Evolutionary conservation across 2,329 filamentous ascomycete species (phyloP).

Genomic region (Knufia petricola): DNA sequence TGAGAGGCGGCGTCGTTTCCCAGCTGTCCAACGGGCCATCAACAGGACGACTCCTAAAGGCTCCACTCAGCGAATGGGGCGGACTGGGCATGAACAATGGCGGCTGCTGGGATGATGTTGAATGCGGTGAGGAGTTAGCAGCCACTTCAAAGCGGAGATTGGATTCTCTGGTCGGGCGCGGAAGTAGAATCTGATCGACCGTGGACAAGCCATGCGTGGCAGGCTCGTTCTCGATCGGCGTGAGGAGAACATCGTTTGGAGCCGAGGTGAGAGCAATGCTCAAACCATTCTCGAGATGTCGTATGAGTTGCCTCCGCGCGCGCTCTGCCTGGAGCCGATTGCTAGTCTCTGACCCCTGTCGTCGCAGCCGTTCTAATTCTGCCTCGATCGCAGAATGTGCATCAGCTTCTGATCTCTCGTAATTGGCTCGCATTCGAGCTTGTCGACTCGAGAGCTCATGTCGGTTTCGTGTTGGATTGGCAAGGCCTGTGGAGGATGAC

Average conservation of each 20-base stretch:
- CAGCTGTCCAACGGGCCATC: constrained; percentile 19
- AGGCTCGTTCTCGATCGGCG: constrained; percentile 17
- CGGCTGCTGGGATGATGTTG: constrained; percentile 3
- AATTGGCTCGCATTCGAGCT: constrained; percentile 2
- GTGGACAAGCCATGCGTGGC: constrained; percentile 28
- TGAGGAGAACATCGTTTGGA: not conserved
- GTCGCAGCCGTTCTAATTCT: constrained; percentile 15
- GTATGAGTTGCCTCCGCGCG: constrained; percentile 5
- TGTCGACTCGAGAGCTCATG: constrained; percentile 6
- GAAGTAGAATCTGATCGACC: constrained; percentile 27
- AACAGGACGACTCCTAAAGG: constrained; percentile 15
- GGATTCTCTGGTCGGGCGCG: constrained; percentile 30
- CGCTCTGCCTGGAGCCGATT: constrained; percentile 9
- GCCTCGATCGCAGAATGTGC: constrained; percentile 12
- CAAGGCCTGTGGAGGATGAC: constrained; percentile 10
- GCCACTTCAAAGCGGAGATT: constrained; percentile 26
- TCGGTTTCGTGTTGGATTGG: constrained; percentile 14
- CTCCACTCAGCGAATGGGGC: constrained; percentile 24
- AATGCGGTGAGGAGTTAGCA: constrained; percentile 3
- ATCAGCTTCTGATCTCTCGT: constrained; percentile 11
- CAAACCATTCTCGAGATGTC: not conserved
- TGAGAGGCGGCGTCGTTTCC: constrained; percentile 25
- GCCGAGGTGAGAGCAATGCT: not conserved
- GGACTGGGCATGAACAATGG: constrained; percentile 20
- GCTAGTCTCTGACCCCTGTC: constrained; percentile 11